Conservation (phyloP, 1,284 basidiomycete genomes). For the Polyporus tsugae region DNA sequence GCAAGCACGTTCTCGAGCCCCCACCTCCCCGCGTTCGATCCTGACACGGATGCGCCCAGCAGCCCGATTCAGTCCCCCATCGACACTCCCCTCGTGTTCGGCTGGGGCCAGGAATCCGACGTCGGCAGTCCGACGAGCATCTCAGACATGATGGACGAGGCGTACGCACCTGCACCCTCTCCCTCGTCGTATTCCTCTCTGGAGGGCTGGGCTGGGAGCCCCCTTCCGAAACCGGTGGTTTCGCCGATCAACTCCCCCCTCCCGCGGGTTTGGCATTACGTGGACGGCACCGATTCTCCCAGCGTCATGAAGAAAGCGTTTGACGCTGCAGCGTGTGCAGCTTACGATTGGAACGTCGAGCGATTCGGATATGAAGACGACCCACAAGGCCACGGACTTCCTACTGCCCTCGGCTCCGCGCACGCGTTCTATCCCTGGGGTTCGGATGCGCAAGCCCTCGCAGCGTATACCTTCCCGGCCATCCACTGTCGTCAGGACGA, state of each 20-base stretch:
- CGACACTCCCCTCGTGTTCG: constrained; percentile 26
- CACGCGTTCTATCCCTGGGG: constrained; percentile 23
- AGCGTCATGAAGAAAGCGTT: constrained; percentile 41
- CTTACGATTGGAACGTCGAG: constrained; percentile 7
- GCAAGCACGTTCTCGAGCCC: constrained; percentile 31
- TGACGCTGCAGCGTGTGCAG: constrained; percentile 34
- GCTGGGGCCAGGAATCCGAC: constrained; percentile 25
- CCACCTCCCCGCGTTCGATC: constrained; percentile 32
- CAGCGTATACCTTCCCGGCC: constrained; percentile 17
- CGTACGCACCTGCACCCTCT: constrained; percentile 26
- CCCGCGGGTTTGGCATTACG: constrained; percentile 29
- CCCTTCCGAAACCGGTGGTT: constrained; percentile 25
- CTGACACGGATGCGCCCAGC: constrained; percentile 31
- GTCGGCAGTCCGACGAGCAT: constrained; percentile 27
- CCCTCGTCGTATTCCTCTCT: constrained; percentile 43
- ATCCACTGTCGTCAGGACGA: constrained; percentile 36
- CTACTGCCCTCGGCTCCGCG: constrained; percentile 23
- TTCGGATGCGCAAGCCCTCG: constrained; percentile 13
- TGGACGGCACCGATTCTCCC: constrained; percentile 31
- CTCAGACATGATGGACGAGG: constrained; percentile 27
- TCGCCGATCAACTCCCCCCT: constrained; percentile 26
- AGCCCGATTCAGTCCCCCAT: constrained; percentile 36
- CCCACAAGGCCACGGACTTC: constrained; percentile 15
- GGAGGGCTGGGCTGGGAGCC: constrained; percentile 42
- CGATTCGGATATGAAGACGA: constrained; percentile 33